These are phyloP conservation scores for Russula lepida DNA, from an alignment of 768 basidiomycete genomes.

Conservation along the genomic window DNA sequence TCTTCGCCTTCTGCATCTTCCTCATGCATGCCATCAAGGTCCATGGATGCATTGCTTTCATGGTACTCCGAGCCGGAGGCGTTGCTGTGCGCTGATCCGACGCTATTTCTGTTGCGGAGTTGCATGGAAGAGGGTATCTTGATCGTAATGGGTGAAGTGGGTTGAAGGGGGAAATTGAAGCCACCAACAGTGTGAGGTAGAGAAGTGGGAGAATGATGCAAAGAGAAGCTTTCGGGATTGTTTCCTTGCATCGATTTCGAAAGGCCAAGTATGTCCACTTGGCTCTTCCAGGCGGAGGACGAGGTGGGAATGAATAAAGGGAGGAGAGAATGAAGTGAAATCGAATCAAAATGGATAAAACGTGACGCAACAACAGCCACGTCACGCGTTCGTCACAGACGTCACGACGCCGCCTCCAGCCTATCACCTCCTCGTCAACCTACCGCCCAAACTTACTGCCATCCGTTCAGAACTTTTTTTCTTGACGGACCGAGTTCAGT, in stretches of 20 bases:
- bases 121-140: constrained; percentile 19
- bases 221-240: constrained; percentile 12
- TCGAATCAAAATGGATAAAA: constrained; percentile 12
- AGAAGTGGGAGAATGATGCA: constrained; percentile 1
- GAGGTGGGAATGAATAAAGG: background rate
- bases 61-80: constrained; percentile 32
- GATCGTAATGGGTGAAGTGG: constrained; percentile 14
- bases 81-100: constrained; percentile 20
- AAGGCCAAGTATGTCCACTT: constrained; percentile 2
- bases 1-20: constrained; percentile 23
- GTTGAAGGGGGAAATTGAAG: constrained; percentile 18
- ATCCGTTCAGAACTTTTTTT: background rate
- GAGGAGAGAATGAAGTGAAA: constrained; percentile 4
- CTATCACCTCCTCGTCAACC: constrained; percentile 14
- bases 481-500: constrained; percentile 5
- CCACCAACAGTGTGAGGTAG: constrained; percentile 14
- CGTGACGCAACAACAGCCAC: constrained; percentile 12
- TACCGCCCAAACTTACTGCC: constrained; percentile 2
- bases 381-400: constrained; percentile 17
- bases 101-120: constrained; percentile 18
- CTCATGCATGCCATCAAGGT: constrained; percentile 25
- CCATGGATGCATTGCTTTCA: constrained; percentile 28
- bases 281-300: background rate
- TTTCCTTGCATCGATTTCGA: constrained; percentile 16
- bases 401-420: constrained; percentile 5